phyloP scores from a whole-genome alignment of 108 stramenopile species.

The Discostella pseudostelligera region DNA sequence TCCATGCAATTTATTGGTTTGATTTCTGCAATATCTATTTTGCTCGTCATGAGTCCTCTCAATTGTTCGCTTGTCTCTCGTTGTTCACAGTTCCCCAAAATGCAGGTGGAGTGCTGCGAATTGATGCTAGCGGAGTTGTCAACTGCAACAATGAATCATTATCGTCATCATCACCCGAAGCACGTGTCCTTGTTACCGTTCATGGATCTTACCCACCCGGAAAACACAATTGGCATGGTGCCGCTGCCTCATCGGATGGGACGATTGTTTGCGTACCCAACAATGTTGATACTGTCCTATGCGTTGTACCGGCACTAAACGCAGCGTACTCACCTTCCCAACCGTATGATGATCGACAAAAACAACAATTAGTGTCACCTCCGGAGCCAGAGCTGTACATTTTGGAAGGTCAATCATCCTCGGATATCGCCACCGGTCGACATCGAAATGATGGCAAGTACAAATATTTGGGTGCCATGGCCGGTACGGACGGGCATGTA shows the following conservation, averaged over 20 bases:
- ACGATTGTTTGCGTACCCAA: slow-evolving; percentile 75
- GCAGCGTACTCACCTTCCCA: slow-evolving; percentile 26
- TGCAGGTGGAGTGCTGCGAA: slow-evolving; percentile 49
- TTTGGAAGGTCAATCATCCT: slow-evolving; percentile 29
- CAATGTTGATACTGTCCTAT: slow-evolving; percentile 77
- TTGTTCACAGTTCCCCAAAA: slow-evolving; percentile 65
- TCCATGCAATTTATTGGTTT: no score
- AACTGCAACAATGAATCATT: neutral
- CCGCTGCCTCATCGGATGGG: slow-evolving; percentile 53
- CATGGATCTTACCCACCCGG: slow-evolving; percentile 67
- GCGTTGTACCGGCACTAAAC: slow-evolving; percentile 50
- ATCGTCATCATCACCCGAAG: slow-evolving; percentile 14
- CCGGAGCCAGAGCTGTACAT: slow-evolving; percentile 37
- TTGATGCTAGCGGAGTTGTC: slow-evolving; percentile 53
- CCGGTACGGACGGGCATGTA: slow-evolving; percentile 65
- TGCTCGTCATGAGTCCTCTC: no score
- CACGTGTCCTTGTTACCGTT: slow-evolving; percentile 43
- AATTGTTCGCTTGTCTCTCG: neutral
- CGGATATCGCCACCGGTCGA: slow-evolving; percentile 56
- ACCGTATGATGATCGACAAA: neutral
- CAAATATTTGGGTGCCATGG: slow-evolving; percentile 85
- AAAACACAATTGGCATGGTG: slow-evolving; percentile 89
- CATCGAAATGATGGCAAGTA: slow-evolving; percentile 86
- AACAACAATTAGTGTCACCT: neutral
- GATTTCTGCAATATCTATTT: neutral